A percentile compares a stretch with the other conserved stretches of the same genome.
Conservation (phyloP, 768 basidiomycete species). For the Suillus placidus region DNA sequence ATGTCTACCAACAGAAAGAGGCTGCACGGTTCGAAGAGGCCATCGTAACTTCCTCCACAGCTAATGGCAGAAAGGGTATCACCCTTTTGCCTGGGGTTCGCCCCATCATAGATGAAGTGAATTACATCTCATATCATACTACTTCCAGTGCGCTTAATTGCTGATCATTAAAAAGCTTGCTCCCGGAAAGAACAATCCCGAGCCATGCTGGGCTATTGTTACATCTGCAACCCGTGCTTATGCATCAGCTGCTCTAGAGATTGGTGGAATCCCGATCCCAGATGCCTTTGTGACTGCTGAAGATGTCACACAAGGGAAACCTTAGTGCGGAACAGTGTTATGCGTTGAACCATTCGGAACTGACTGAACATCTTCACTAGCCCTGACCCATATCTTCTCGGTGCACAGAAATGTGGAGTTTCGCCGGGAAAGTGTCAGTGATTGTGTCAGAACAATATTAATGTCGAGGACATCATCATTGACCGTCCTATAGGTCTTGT, state of each 20-base stretch:
- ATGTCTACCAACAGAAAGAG: slow-evolving; percentile 51
- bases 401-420: slow-evolving; percentile 71
- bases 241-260: slow-evolving; percentile 68
- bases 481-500: slow-evolving; percentile 61
- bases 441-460: slow-evolving; percentile 19
- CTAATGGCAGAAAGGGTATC: slow-evolving; percentile 62
- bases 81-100: slow-evolving; percentile 74
- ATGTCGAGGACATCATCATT: slow-evolving; percentile 23
- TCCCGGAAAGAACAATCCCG: slow-evolving; percentile 39
- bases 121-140: not conserved
- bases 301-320: slow-evolving; percentile 83
- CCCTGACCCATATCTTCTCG: slow-evolving; percentile 91
- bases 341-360: slow-evolving; percentile 1
- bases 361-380: slow-evolving; percentile 31
- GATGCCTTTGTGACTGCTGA: slow-evolving; percentile 83
- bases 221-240: slow-evolving; percentile 83
- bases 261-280: slow-evolving; percentile 67
- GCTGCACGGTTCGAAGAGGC: slow-evolving; percentile 79
- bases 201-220: slow-evolving; percentile 84
- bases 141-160: slow-evolving; percentile 38
- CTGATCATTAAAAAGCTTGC: slow-evolving; percentile 29
- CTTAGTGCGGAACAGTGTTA: slow-evolving; percentile 46
- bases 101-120: slow-evolving; percentile 58
- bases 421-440: slow-evolving; percentile 61
- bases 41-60: slow-evolving; percentile 63